Base-by-base conservation (phyloP, 2,329 filamentous ascomycete genomes). In the Aspergillus melleus region DNA sequence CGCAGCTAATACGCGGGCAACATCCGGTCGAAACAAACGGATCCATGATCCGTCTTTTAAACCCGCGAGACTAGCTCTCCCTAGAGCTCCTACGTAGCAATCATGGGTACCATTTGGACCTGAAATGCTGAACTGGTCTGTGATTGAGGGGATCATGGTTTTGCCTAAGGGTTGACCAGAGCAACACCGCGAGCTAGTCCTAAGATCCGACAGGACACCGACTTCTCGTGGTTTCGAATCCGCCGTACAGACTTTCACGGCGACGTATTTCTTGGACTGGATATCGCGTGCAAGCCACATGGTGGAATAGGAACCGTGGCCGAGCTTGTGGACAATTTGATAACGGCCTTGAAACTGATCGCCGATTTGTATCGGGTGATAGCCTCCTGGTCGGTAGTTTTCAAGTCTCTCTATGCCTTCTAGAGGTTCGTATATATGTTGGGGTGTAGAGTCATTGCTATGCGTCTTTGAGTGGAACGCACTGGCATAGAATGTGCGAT, bases 21-120 rank as follows among this genome's bases (percentile, higher is more conserved):
- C 64, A 4, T 66, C 60, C 36, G 66, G 58, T 47, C 67, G 57
- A 55, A 73, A 70, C n/a, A 71, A 20, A 2, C 67, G 54, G 6
- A 59, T 66, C n/a, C 32, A 69, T 12, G 68, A 69, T 0, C 55
- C 64, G 36, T 68, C 52, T 52, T 70, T 70, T 2, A 55, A 11
- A 1, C 16, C 54, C 2, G 63, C 62, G 14, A 72, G 57, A 36
- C 66, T 71, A 32, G 46, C 52, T 6, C 64, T 66, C 9, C 64
- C 68, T 2, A 60, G 60, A 1, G 16, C 19, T 2, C 65, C 69
- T 2, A 67, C 63, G 8, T 64, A 64, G 57, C 69, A 72, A n/a
- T 30, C n/a, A 59, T 72, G 68, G 9, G 47, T 61, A 3, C 70
- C 68, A 61, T 71, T 72, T 4, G 64, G 64, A 6, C 68, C 66